phyloP scores from a whole-genome alignment of 2,329 filamentous ascomycete genomes.

The Herpotrichia juniperi region DNA sequence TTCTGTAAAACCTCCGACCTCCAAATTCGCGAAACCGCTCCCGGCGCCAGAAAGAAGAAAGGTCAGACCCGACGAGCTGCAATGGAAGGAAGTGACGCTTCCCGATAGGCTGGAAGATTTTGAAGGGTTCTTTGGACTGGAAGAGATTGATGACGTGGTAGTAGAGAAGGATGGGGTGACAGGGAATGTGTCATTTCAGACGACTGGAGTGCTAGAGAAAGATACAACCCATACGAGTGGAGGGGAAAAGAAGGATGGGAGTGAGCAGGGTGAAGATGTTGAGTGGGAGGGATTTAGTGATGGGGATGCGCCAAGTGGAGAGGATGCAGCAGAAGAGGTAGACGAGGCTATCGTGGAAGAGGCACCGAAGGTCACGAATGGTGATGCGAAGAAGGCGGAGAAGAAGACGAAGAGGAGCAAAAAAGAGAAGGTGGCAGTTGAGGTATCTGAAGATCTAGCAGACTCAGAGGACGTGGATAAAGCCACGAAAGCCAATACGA shows the following conservation, averaged over 20 bases:
- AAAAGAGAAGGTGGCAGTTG: constrained; percentile 22
- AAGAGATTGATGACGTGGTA: constrained; percentile 91
- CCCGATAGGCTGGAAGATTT: constrained; percentile 84
- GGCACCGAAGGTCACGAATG: constrained; percentile 7
- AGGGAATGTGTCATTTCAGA: constrained; percentile 54
- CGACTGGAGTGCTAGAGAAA: constrained; percentile 30
- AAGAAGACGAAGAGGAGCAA: constrained; percentile 32
- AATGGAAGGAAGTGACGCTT: constrained; percentile 68
- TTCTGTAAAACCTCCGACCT: constrained; percentile 15
- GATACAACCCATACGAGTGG: constrained; percentile 17
- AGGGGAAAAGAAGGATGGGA: constrained; percentile 11
- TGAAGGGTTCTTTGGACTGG: constrained; percentile 90
- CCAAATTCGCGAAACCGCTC: constrained; percentile 12
- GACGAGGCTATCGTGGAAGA: neutral
- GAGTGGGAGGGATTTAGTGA: constrained; percentile 39
- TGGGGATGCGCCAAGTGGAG: constrained; percentile 2
- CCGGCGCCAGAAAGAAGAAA: constrained; percentile 26
- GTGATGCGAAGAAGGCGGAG: constrained; percentile 30
- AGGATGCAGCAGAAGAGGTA: neutral
- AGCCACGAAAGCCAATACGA: constrained; percentile 32
- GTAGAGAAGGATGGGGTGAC: constrained; percentile 67
- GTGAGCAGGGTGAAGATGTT: constrained; percentile 16
- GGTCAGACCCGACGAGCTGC: constrained; percentile 58
- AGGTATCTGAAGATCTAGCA: neutral
- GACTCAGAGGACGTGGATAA: constrained; percentile 13